A percentile compares a stretch with the other conserved stretches of the same genome.
phyloP scores from a whole-genome alignment of 306 rosid species.

The Mimosa bimucronata region DNA sequence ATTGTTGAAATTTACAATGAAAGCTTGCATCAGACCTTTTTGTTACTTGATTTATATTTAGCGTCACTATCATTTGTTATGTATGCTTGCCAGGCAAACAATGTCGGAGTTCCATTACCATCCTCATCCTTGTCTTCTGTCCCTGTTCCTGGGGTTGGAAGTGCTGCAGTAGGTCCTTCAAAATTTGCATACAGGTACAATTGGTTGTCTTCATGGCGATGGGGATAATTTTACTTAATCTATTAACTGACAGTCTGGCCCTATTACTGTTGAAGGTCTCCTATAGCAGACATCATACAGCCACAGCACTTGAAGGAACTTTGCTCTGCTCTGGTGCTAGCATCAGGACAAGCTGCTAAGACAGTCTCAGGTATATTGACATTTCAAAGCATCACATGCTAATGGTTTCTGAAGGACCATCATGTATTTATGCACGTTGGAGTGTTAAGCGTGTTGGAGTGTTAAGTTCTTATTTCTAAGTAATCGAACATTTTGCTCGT shows the following conservation, averaged over 20 bases:
- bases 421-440: slow-evolving; percentile 20
- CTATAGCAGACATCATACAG: slow-evolving; percentile 94
- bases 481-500: slow-evolving; percentile 4
- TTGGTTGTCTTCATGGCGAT: slow-evolving; percentile 31
- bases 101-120: slow-evolving; percentile 60
- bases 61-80: slow-evolving; percentile 27
- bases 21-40: slow-evolving; percentile 11
- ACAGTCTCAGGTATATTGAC: slow-evolving; percentile 68
- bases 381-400: slow-evolving; percentile 17
- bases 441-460: no score
- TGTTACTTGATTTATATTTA: slow-evolving; percentile 15
- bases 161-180: slow-evolving; percentile 74
- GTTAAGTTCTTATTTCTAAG: not conserved
- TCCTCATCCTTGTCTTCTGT: slow-evolving; percentile 57
- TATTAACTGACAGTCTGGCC: slow-evolving; percentile 60
- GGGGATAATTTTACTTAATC: slow-evolving; percentile 17
- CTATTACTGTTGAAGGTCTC: slow-evolving; percentile 72
- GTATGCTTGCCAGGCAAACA: slow-evolving; percentile 66
- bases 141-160: slow-evolving; percentile 65
- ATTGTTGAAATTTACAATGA: slow-evolving; percentile 29
- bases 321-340: slow-evolving; percentile 87
- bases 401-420: slow-evolving; percentile 14
- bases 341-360: slow-evolving; percentile 86
- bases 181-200: slow-evolving; percentile 84
- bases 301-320: slow-evolving; percentile 94